Base-by-base conservation (phyloP, 257 asterid genomes). In the Gentiana straminea region DNA sequence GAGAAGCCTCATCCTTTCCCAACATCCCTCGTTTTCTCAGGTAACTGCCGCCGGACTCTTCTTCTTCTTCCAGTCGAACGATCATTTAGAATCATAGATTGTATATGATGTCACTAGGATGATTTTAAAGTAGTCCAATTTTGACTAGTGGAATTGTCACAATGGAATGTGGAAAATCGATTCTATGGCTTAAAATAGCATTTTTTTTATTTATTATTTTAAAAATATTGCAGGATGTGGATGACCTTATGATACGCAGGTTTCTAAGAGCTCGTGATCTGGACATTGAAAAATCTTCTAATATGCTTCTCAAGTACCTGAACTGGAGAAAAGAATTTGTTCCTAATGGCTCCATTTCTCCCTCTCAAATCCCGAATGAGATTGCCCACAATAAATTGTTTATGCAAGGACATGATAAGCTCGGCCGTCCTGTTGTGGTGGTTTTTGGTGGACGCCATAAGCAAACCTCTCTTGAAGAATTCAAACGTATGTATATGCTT, bases 241-340 rank as follows among this genome's bases (percentile, higher is more conserved):
- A 90, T 69, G 96, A 90, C 57, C 63, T 73, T 52, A 84, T 76
- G 96, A 61, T 90, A 62, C 78, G 94, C 7, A 84, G 96, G 66
- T 90, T 90, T 64, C 81, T 90, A 34, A 71, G 97, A 49, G 96
- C 97, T 55, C 90, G 97, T 49, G 95, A 90, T 80, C 83, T 81
- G 0, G 94, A 90, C 68, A 76, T 86, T 34, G 97, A 90, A 38
- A 84, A 90, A 80, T 96, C 96, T 54, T 75, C 85, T 5, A 64
- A 78, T 37, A 75, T 90, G 79, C 69, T 84, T 15, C 62, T 86
- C 55, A 90, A 86, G 75, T 86, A 75, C 72, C 71, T 82, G 55
- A 86, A 70, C 43, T 90, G 97, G 97, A 82, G 94, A 76, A 82
- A 65, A 68, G 94, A 84, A 51, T 74, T 80, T 61, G 76, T 74